Evolutionary conservation across 148 eudicot species (phyloP).

Genomic region (Diospyros kaki): DNA sequence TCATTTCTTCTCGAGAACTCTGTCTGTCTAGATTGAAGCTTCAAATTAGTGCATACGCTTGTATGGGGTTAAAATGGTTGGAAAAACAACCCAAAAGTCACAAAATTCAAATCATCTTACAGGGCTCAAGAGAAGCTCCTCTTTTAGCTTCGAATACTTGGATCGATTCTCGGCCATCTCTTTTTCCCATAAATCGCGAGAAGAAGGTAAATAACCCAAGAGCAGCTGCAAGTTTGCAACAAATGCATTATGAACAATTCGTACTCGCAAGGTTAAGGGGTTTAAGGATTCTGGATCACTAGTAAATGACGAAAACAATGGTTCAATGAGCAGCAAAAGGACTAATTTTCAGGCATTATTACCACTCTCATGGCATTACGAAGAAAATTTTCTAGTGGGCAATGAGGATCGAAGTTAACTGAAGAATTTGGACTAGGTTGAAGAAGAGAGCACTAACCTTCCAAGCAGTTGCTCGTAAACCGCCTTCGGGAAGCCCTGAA

Average conservation of each 20-base stretch:
- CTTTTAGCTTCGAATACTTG: constrained; percentile 51
- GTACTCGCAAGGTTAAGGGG: neutral
- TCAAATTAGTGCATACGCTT: constrained; percentile 11
- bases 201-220: constrained; percentile 58
- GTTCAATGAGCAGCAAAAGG: too few relatives aligned
- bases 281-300: neutral
- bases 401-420: too few relatives aligned
- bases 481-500: constrained; percentile 53
- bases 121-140: constrained; percentile 51
- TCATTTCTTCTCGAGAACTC: constrained; percentile 32
- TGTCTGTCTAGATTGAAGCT: constrained; percentile 46
- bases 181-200: constrained; percentile 47
- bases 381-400: too few relatives aligned
- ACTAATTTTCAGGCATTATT: too few relatives aligned
- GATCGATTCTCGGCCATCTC: constrained; percentile 41
- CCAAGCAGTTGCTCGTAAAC: constrained; percentile 57
- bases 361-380: too few relatives aligned
- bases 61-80: too few relatives aligned
- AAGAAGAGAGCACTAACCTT: constrained; percentile 35
- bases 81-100: neutral
- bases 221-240: constrained; percentile 45
- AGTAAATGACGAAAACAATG: too few relatives aligned
- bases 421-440: neutral
- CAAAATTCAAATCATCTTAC: constrained; percentile 30
- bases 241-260: neutral